Conservation (phyloP, 2,329 filamentous ascomycete species). For the Decorospora gaudefroyi region DNA sequence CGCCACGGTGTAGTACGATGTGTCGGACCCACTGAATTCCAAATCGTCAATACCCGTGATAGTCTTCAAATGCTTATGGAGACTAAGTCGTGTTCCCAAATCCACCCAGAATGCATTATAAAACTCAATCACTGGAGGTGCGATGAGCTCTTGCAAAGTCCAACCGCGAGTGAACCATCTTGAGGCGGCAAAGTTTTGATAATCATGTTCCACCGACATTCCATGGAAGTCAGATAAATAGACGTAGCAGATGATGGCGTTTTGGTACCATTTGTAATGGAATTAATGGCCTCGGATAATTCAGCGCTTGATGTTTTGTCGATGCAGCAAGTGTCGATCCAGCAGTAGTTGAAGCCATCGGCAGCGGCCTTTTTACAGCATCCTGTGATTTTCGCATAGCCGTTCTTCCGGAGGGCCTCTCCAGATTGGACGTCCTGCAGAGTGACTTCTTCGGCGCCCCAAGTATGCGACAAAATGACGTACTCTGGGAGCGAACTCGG, state of each 20-base stretch:
- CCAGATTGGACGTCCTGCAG: neutral
- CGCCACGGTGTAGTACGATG: neutral
- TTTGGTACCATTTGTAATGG: neutral
- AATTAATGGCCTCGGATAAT: neutral
- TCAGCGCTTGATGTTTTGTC: neutral
- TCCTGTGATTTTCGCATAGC: neutral
- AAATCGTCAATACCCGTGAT: neutral
- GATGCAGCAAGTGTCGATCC: slow-evolving; percentile 1
- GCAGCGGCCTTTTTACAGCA: neutral
- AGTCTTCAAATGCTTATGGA: fast-evolving
- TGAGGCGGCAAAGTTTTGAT: neutral
- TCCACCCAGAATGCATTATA: neutral
- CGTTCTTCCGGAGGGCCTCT: neutral
- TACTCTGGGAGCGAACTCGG: neutral
- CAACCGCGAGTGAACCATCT: neutral
- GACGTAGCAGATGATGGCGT: neutral
- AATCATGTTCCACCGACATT: neutral
- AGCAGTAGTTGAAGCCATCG: neutral
- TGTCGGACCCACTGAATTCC: neutral
- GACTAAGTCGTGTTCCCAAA: neutral
- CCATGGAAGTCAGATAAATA: neutral
- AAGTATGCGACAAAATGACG: neutral
- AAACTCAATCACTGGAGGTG: neutral
- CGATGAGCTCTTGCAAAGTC: neutral
- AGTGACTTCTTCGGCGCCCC: neutral